Conservation (phyloP, 768 basidiomycete species). For the Trametes maxima region DNA sequence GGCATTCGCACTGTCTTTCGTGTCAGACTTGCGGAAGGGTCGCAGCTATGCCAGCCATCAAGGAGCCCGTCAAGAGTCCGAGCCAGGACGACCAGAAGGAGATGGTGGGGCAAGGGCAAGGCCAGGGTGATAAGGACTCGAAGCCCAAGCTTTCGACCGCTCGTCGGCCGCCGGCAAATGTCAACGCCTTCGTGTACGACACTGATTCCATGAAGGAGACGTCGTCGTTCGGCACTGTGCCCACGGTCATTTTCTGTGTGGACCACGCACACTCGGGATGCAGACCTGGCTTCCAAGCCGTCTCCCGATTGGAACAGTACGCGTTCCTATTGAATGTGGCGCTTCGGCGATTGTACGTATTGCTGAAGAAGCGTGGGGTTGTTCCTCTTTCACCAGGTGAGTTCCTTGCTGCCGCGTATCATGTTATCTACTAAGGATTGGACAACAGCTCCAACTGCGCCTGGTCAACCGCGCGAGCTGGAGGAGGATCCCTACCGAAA, state of each 20-base stretch:
- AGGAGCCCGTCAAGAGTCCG: constrained; percentile 54
- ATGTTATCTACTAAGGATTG: constrained; percentile 3
- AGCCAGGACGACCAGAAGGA: constrained; percentile 42
- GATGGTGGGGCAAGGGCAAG: constrained; percentile 37
- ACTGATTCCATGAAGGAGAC: constrained; percentile 68
- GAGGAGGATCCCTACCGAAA: constrained; percentile 83
- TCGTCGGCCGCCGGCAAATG: constrained; percentile 80
- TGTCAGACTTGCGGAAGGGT: constrained; percentile 79
- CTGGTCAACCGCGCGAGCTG: constrained; percentile 37
- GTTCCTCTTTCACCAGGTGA: constrained; percentile 81
- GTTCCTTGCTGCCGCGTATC: constrained; percentile 25
- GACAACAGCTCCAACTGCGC: constrained; percentile 6
- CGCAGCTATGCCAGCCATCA: constrained; percentile 62
- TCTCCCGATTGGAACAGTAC: constrained; percentile 95
- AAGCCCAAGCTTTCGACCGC: constrained; percentile 58
- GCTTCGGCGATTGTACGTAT: constrained; percentile 83
- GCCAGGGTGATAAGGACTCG: constrained; percentile 37
- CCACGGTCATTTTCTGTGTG: constrained; percentile 73
- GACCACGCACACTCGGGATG: constrained; percentile 74
- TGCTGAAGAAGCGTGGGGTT: constrained; percentile 86
- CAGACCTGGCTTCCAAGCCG: constrained; percentile 81
- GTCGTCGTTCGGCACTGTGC: constrained; percentile 71
- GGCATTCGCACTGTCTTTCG: constrained; percentile 95
- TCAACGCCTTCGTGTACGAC: constrained; percentile 77
- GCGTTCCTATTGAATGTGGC: constrained; percentile 97